Evolutionary conservation across 768 basidiomycete species (phyloP), one percentile per base, ranked within the genome.

Genomic region (Agaricus blazei): DNA sequence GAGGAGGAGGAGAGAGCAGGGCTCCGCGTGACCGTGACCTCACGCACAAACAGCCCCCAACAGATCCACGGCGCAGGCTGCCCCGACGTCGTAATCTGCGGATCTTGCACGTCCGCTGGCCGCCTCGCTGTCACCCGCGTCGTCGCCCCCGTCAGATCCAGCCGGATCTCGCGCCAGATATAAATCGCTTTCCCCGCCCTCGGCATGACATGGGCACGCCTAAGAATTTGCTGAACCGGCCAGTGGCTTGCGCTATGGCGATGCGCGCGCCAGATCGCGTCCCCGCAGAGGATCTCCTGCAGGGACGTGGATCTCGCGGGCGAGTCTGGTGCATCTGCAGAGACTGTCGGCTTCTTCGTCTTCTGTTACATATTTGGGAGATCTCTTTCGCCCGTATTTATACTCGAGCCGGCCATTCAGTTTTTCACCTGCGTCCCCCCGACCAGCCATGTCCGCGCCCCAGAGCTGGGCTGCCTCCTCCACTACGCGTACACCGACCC

Each of bases 31-130:
- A 4, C 34, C 34, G 34, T 34, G 34, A 34, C 11, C 34, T 52
- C 53, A 45, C 48, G 42, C 51, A 56, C 67, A 72, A 71, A 72
- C 58, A 72, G 12, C 9, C 23, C 54, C 59, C 65, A 71, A 71
- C 63, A 70, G 9, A 53, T 23, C 52, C 34, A 52, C 51, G 51
- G 51, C 37, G 26, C 50, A 40, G 26, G 9, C 4, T 19, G 9
- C 28, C 31, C 36, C 48, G 29, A n/a, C 24, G 28, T 5, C n/a
- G 37, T 24, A 26, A 38, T 50, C 38, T 40, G 52, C 44, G 52
- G 52, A 46, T 45, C 52, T 46, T 43, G 42, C 6, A 14, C 28
- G 14, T 11, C 27, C 26, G 42, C 36, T 12, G 42, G 9, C 19
- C 19, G 14, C 14, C 11, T n/a, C 38, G 38, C 40, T 11, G 40